A percentile compares a stretch with the other conserved stretches of the same genome.
Conservation (phyloP, 129 eudicot genomes). For the Silybum marianum region DNA sequence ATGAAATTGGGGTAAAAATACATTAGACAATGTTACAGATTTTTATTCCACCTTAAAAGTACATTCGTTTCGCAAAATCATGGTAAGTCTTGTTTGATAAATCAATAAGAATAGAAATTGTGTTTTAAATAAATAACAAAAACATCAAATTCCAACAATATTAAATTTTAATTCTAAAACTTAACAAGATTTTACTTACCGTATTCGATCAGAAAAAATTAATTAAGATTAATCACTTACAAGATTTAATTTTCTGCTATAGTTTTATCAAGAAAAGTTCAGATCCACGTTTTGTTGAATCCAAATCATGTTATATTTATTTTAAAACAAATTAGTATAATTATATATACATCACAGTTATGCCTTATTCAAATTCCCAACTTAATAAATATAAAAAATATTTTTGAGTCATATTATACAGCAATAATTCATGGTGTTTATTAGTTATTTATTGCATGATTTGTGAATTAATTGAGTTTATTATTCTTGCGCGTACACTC, state of each 20-base stretch:
- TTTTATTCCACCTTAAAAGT: too few species aligned
- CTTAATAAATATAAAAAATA: neutral
- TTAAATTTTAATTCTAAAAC: too few species aligned
- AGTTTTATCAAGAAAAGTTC: too few species aligned
- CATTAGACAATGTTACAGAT: too few species aligned
- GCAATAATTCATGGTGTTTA: slow-evolving; percentile 17
- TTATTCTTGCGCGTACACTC: slow-evolving; percentile 33
- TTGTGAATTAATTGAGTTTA: neutral
- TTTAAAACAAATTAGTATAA: neutral
- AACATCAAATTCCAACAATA: too few species aligned
- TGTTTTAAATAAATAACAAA: too few species aligned
- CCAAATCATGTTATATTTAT: neutral
- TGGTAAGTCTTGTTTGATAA: too few species aligned
- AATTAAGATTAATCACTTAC: neutral
- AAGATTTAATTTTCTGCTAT: neutral
- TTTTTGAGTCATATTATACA: neutral
- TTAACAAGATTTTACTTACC: neutral
- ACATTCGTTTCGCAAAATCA: too few species aligned
- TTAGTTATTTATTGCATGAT: neutral
- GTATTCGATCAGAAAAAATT: too few species aligned
- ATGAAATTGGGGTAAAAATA: too few species aligned
- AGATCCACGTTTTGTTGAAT: neutral
- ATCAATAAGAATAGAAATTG: too few species aligned
- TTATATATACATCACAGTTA: neutral
- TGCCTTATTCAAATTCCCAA: neutral